phyloP scores from a whole-genome alignment of 1,284 basidiomycete species.

The Coriolopsis trogii region DNA sequence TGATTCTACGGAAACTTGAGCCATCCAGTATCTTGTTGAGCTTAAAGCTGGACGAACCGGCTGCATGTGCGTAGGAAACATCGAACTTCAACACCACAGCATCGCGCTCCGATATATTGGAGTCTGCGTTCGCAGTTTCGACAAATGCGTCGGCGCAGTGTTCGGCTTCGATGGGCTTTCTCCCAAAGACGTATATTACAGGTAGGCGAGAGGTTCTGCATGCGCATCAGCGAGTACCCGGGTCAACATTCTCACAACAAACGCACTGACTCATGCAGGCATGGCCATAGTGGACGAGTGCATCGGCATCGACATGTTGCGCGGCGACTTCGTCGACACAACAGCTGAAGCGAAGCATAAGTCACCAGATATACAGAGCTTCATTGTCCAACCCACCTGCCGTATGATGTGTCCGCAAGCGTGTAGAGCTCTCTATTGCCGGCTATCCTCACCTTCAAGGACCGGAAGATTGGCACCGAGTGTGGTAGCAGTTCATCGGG shows the following conservation, averaged over 20 bases:
- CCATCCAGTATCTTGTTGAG: not conserved
- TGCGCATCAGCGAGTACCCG: not conserved
- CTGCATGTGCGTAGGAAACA: conserved; percentile 77
- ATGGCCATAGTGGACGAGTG: conserved; percentile 95
- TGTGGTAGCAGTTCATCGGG: conserved; percentile 91
- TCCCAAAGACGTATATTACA: conserved; percentile 85
- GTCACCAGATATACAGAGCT: not conserved
- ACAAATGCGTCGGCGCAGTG: conserved; percentile 52
- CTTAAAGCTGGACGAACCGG: conserved; percentile 43
- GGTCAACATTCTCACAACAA: not conserved
- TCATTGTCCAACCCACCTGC: conserved; percentile 60
- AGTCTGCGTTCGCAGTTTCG: conserved; percentile 33
- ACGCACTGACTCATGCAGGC: conserved; percentile 90
- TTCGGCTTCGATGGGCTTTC: conserved; percentile 56
- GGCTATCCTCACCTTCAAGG: conserved; percentile 61
- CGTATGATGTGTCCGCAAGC: conserved; percentile 96
- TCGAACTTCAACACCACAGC: conserved; percentile 72
- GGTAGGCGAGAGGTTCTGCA: conserved; percentile 77
- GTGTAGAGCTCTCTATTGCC: conserved; percentile 76
- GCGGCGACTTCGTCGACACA: conserved; percentile 98
- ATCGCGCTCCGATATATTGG: conserved; percentile 10
- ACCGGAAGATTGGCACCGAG: conserved; percentile 85
- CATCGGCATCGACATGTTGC: conserved; percentile 91
- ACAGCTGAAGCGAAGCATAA: conserved; percentile 59
- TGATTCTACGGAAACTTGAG: conserved; percentile 32